Evolutionary conservation across 306 rosid species (phyloP).

Genomic region (Sechiopsis laciniata): DNA sequence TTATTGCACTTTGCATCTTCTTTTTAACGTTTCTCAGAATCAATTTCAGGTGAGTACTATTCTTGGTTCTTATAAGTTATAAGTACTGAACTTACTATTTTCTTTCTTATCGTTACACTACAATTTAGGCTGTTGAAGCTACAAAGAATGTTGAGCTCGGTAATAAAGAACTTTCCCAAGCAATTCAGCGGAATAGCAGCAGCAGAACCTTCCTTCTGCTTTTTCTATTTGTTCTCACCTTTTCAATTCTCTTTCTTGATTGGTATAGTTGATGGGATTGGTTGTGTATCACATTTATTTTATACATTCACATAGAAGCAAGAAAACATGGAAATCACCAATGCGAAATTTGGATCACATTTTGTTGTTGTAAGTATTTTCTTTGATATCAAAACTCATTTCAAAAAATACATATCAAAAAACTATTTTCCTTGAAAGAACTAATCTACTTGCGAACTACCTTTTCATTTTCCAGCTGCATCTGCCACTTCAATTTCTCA

Average conservation of each 20-base stretch:
- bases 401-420: too few relatives aligned
- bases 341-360: slow-evolving; percentile 3
- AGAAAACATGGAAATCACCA: not conserved
- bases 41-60: not conserved
- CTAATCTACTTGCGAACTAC: too few relatives aligned
- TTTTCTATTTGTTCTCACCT: slow-evolving; percentile 73
- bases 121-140: slow-evolving; percentile 85
- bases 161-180: slow-evolving; percentile 85
- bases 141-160: slow-evolving; percentile 85
- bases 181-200: slow-evolving; percentile 74
- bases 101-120: not conserved
- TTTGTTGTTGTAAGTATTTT: slow-evolving; percentile 4
- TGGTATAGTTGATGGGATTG: slow-evolving; percentile 62
- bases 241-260: slow-evolving; percentile 83
- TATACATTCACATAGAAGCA: not conserved
- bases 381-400: not conserved
- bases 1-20: slow-evolving; percentile 4
- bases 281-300: slow-evolving; percentile 5
- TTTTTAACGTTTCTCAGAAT: not conserved
- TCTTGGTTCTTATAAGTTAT: not conserved
- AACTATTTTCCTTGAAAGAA: too few relatives aligned
- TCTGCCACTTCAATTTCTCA: slow-evolving; percentile 1
- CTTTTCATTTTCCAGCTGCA: not conserved
- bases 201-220: slow-evolving; percentile 91
- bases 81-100: not conserved